Evolutionary conservation across 2,329 filamentous ascomycete species (phyloP).

Genomic region (Diaporthe capsici): DNA sequence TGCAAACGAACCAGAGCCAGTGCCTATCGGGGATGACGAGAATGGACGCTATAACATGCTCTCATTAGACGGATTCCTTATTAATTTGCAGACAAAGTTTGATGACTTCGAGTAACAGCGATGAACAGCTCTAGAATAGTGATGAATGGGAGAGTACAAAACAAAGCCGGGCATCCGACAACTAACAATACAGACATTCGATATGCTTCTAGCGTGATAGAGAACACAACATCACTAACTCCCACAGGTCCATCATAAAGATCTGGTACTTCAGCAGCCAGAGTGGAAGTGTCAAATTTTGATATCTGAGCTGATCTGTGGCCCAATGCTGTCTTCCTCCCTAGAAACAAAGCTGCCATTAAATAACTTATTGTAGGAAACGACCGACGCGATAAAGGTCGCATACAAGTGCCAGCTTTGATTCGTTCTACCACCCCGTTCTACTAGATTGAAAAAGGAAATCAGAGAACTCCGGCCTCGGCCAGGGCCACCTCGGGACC

Average conservation of each 20-base stretch:
- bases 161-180: neutral
- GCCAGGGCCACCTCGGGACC: no score
- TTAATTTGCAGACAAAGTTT: neutral
- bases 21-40: neutral
- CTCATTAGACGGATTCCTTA: neutral
- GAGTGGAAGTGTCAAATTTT: neutral
- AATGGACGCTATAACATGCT: neutral
- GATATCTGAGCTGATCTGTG: neutral
- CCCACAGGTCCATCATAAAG: neutral
- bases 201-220: neutral
- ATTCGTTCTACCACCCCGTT: no score
- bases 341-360: no score
- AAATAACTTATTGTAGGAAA: no score
- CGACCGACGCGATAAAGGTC: no score
- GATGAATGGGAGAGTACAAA: neutral
- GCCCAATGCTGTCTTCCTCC: neutral
- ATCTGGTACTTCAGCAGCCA: neutral
- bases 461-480: no score
- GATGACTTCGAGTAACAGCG: neutral
- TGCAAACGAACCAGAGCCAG: neutral
- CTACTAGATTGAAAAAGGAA: no score
- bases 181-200: neutral
- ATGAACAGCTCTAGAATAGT: neutral
- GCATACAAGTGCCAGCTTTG: no score
- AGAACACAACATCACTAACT: neutral